Evolutionary conservation across 371 early-diverging fungal genomes (phyloP), one percentile per base, ranked within the genome.

Genomic region (Sanchytrium tribonematis): DNA sequence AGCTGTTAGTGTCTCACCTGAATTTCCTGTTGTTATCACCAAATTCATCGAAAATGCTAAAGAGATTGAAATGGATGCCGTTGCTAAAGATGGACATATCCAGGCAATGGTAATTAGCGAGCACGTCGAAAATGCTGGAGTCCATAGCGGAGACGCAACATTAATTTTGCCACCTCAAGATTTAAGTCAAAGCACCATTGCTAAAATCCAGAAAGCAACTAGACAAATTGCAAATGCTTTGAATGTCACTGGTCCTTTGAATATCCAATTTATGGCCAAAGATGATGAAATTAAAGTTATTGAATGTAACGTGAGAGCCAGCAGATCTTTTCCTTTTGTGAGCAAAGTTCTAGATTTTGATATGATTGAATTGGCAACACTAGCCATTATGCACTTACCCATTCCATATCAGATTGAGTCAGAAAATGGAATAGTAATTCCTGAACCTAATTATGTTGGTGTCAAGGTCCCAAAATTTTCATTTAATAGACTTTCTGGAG

Each of bases 111-210:
- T 87, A 66, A 85, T 94, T 17, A 88, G 90, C 67, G 90, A 94
- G 80, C 93, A 92, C 76, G 85, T 94, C 69, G 93, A 94, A 77
- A 87, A 91, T 70, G 93, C 93, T 28, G 95, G 95, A 73, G 95
- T 94, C 16, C 93, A 94, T 75, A 91, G 91, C 70, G 95, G 93
- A 69, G 93, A 94, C 79, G 95, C 95, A 22, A 89, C 91, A n/a
- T 79, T 92, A 68, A 82, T 91, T 16, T 81, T 89, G 66, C 94
- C 94, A 22, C 83, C 89, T n/a, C 86, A 83, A 30, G 87, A 86
- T 30, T 74, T 94, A 66, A 77, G 79, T 30, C 71, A 77, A 0
- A 77, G 75, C 1, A 87, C 86, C 28, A 82, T 89, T 76, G 69
- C 70, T 31, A 82, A 83, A 68, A 80, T 88, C 71, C 83, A 85